Conservation (phyloP, 176 grass and related monocot species). For the Triticum monococcum region DNA sequence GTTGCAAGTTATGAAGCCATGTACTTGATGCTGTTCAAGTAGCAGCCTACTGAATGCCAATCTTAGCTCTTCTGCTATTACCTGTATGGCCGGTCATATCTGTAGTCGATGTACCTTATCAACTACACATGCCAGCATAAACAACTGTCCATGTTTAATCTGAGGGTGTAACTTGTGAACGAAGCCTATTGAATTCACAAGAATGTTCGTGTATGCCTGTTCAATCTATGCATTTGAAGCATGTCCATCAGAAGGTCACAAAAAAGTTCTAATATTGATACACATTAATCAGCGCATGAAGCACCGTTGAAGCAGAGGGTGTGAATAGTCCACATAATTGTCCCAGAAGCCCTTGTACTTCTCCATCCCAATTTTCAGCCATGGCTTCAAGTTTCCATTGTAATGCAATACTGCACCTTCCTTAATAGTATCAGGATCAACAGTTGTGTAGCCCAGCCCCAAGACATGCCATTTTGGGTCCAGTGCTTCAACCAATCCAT, state of each 20-base stretch:
- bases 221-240: constrained; percentile 9
- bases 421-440: constrained; percentile 63
- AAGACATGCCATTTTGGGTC: constrained; percentile 97
- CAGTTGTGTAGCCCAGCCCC: constrained; percentile 90
- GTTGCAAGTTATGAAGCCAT: constrained; percentile 38
- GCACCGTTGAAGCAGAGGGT: constrained; percentile 86
- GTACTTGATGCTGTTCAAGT: constrained; percentile 32
- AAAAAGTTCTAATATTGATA: constrained; percentile 45
- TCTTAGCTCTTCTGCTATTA: constrained; percentile 43
- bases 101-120: constrained; percentile 29
- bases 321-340: constrained; percentile 93
- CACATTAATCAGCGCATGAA: constrained; percentile 67
- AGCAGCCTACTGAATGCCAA: constrained; percentile 32
- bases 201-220: background rate
- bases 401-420: constrained; percentile 99
- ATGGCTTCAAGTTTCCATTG: constrained; percentile 99
- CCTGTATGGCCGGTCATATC: constrained; percentile 21
- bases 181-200: constrained; percentile 9
- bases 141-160: constrained; percentile 21
- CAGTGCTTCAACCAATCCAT: constrained; percentile 81
- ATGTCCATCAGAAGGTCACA: constrained; percentile 27
- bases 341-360: constrained; percentile 98
- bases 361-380: constrained; percentile 99
- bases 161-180: constrained; percentile 35
- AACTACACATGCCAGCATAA: constrained; percentile 39